phyloP scores from a whole-genome alignment of 139 green algal genomes.

The Chlamydomonas urium region DNA sequence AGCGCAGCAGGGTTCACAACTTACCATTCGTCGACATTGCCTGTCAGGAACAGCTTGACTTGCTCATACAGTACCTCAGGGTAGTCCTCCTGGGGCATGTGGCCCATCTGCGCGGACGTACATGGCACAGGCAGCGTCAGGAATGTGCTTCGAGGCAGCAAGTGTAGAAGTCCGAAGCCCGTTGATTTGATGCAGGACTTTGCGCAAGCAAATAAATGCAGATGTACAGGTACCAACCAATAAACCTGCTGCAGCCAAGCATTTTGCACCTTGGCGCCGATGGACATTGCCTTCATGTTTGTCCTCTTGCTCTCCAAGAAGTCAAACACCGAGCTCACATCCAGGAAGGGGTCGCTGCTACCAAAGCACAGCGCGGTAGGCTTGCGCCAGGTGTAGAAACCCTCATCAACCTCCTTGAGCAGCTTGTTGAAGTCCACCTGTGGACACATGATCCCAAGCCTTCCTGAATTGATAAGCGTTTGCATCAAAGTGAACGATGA shows the following conservation, averaged over 20 bases:
- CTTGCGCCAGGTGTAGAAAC: slow-evolving; percentile 52
- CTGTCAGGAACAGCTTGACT: slow-evolving; percentile 25
- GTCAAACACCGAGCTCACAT: slow-evolving; percentile 28
- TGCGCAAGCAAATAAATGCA: too few species aligned
- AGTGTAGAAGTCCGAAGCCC: too few species aligned
- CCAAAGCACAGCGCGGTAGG: slow-evolving; percentile 64
- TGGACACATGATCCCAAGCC: too few species aligned
- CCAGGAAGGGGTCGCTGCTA: slow-evolving; percentile 59
- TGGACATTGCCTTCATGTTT: slow-evolving; percentile 36
- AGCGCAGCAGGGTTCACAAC: background rate
- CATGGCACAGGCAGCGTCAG: too few species aligned
- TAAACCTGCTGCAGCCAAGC: too few species aligned
- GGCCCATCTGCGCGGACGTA: slow-evolving; percentile 25
- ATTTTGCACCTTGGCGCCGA: background rate
- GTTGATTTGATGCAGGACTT: too few species aligned
- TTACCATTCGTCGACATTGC: slow-evolving; percentile 20
- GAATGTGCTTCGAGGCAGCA: too few species aligned
- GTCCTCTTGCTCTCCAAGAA: slow-evolving; percentile 42
- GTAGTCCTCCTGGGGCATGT: slow-evolving; percentile 49
- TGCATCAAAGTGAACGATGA: too few species aligned
- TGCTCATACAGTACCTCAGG: slow-evolving; percentile 28
- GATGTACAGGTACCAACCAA: too few species aligned
- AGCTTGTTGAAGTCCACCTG: slow-evolving; percentile 10
- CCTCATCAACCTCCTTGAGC: slow-evolving; percentile 47
- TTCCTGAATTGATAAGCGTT: too few species aligned